Base-by-base conservation (phyloP, 345 rosid species). In the Cardamine chenopodiifolia region DNA sequence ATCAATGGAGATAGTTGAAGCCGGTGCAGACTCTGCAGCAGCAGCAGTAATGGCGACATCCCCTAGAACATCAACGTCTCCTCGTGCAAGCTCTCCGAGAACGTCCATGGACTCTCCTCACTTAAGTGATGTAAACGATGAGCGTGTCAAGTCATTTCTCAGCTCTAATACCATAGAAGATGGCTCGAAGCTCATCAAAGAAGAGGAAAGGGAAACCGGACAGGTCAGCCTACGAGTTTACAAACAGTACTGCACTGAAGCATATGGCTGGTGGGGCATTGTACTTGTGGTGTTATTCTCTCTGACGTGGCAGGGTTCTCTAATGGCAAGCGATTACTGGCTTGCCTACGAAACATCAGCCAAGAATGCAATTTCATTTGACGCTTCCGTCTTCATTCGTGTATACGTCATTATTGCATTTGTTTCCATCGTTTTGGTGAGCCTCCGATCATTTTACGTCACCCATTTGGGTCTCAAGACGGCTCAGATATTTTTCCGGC, bases 321-420 rank as follows among this genome's bases (percentile, higher is more conserved):
- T 65, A 22, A 94, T 94, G 97, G 93, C 96, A 9, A 81, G 89
- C 47, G 98, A 94, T 74, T 94, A 94, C 74, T 94, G 98, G 97
- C 83, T 91, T 34, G 91, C 98, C 11, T 91, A 90, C 45, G 96
- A 90, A 85, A 94, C 97, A 62, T 78, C 96, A 31, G 87, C 66
- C 22, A 79, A 86, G 18, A 85, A 70, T 12, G 80, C 89, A 17
- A 8, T 66, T 12, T 77, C 82, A 2, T 94, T 91, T 73, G 58
- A 83, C 23, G 85, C 93, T 49, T 74, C 84, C 13, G 15, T 67
- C 28, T 94, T 91, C 86, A 87, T 94, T 47, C 62, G 72, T 28
- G 83, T 90, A 29, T 94, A 94, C 69, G 86, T 72, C 44, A 75
- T 73, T 56, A 94, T 88, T 42, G 87, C 93, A 18, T 81, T 55